Evolutionary conservation across 208 protist species (phyloP), one percentile per base, ranked within the genome.

Genomic region (Novymonas esmeraldas): DNA sequence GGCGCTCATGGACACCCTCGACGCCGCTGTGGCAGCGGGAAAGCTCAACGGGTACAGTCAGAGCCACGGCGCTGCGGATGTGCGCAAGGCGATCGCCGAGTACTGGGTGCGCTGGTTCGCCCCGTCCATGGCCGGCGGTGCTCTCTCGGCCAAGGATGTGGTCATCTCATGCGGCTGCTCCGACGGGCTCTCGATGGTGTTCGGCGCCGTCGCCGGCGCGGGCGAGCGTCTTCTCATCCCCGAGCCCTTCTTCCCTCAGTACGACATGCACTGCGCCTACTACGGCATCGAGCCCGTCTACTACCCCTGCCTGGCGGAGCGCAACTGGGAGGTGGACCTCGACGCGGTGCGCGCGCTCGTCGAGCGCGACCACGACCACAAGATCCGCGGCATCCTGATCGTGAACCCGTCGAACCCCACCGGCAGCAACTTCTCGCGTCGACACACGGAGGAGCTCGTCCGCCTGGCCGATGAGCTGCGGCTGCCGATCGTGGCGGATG

Each of bases 351-450:
- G 66, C 33, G 36, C n/a, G 20, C 57, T 72, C 28, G 42, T 97
- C 1, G 79, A 78, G 50, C 62, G 60, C 31, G 69, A 97, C 16
- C 84, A 97, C 24, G 86, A 98, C 61, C 69, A 66, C 18, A 80
- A 76, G 9, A 99, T 97, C 1, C 76, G 70, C 38, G 84, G 74
- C 2, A 92, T 99, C 24, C 33, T 99, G 6, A 69, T 98, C 20
- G 98, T 85, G 61, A 98, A 98, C 81, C 97, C 97, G 20, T 97
- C 89, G n/a, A 98, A 98, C 82, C 96, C 97, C 20, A 98, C 94
- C 67, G 97, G 97, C 55, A 94, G 82, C 51, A 92, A 95, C 70
- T 98, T 84, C 71, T 80, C 73, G 11, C 67, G 65, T 10, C 50
- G 86, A 28, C 96, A 98, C 76, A 55, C 95, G 16, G 49, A 73